Evolutionary conservation across 1,139 yeast genomes (phyloP).

Genomic region (Pichia sp.): DNA sequence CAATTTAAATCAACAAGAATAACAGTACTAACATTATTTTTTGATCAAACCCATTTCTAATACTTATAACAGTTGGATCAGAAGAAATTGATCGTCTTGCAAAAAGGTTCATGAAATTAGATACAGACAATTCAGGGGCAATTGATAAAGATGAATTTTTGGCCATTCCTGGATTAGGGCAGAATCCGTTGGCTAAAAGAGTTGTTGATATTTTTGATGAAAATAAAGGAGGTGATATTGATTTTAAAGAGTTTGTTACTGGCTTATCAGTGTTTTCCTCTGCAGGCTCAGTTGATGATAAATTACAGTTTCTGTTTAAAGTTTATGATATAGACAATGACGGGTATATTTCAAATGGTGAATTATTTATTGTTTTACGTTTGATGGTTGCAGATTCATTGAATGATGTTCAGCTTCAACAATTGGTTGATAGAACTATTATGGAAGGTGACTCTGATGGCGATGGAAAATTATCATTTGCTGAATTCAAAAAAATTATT

Average conservation of each 20-base stretch:
- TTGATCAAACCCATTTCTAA: not conserved
- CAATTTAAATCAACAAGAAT: not conserved
- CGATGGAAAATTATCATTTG: conserved; percentile 81
- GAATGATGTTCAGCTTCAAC: conserved; percentile 84
- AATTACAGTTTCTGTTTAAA: conserved; percentile 81
- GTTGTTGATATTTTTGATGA: conserved; percentile 92
- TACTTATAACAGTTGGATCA: conserved; percentile 44
- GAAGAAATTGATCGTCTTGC: conserved; percentile 90
- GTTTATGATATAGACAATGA: conserved; percentile 95
- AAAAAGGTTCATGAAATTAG: conserved; percentile 90
- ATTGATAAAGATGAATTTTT: conserved; percentile 87
- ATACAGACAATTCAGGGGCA: conserved; percentile 87
- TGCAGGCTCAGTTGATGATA: conserved; percentile 78
- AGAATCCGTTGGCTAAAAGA: conserved; percentile 83
- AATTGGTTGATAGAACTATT: conserved; percentile 89
- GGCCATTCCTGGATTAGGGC: conserved; percentile 85
- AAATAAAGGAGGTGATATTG: conserved; percentile 90
- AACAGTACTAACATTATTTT: not conserved
- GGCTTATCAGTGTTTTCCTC: conserved; percentile 90
- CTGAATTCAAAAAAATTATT: conserved; percentile 74
- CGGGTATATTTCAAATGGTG: conserved; percentile 93
- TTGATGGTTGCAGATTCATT: conserved; percentile 96
- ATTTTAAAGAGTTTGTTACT: conserved; percentile 88
- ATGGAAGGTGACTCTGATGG: conserved; percentile 92
- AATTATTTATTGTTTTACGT: conserved; percentile 81